phyloP scores from a whole-genome alignment of 768 basidiomycete species.

The Hericium alpestre region DNA sequence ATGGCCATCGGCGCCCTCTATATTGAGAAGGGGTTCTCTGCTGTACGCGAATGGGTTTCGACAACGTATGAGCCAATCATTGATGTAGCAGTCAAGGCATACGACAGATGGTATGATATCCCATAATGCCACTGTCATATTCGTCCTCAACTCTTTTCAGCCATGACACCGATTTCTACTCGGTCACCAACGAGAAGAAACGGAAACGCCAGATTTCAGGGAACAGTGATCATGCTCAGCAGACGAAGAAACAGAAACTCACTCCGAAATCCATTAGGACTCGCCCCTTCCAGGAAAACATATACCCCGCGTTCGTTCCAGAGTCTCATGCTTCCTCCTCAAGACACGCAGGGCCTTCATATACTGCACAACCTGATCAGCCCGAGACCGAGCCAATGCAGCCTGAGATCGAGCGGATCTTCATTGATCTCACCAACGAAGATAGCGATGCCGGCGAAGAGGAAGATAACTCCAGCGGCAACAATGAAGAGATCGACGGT shows the following conservation, averaged over 20 bases:
- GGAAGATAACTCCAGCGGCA: background rate
- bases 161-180: too few relatives aligned
- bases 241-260: too few relatives aligned
- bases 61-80: slow-evolving; percentile 30
- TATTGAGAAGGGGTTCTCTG: slow-evolving; percentile 27
- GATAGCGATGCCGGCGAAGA: background rate
- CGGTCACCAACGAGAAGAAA: too few relatives aligned
- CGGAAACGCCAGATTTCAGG: too few relatives aligned
- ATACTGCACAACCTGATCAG: background rate
- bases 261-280: too few relatives aligned
- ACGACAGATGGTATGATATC: slow-evolving; percentile 17
- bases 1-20: slow-evolving; percentile 35
- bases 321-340: too few relatives aligned
- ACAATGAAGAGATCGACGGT: background rate
- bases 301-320: too few relatives aligned
- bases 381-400: background rate
- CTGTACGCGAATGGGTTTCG: slow-evolving; percentile 28
- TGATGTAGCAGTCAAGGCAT: slow-evolving; percentile 19
- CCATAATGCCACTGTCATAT: too few relatives aligned
- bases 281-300: too few relatives aligned
- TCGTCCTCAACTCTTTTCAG: too few relatives aligned
- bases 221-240: too few relatives aligned
- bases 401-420: background rate
- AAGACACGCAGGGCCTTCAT: too few relatives aligned
- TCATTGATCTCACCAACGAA: slow-evolving; percentile 1